Evolutionary conservation across 768 basidiomycete species (phyloP).

Genomic region (Lactifluus subvellereus): DNA sequence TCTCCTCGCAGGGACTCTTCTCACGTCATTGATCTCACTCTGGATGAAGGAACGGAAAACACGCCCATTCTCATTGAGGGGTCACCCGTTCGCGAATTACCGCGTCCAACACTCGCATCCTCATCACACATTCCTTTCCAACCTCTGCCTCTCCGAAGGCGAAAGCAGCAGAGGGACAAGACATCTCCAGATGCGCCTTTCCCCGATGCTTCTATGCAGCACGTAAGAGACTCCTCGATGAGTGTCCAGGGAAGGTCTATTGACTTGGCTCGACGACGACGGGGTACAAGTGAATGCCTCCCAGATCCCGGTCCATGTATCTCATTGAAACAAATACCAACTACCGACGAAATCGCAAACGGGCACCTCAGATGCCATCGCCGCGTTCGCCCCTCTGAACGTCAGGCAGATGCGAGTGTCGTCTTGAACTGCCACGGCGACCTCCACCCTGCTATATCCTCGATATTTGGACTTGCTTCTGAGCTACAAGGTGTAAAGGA

Average conservation of each 20-base stretch:
- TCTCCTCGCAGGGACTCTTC: constrained; percentile 2
- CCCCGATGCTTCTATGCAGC: constrained; percentile 16
- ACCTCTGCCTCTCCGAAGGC: neutral
- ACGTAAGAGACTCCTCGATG: constrained; percentile 14
- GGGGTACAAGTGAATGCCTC: neutral
- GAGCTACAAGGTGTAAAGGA: constrained; percentile 5
- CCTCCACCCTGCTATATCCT: constrained; percentile 15
- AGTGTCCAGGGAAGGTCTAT: neutral
- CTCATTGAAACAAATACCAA: neutral
- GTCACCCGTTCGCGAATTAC: constrained; percentile 11
- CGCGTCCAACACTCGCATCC: neutral
- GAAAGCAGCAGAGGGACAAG: neutral
- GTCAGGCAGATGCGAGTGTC: neutral
- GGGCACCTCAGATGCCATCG: neutral
- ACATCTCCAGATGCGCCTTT: constrained; percentile 7
- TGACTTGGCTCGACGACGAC: neutral
- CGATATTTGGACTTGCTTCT: constrained; percentile 12
- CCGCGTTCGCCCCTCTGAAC: neutral
- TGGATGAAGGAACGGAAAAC: constrained; percentile 12
- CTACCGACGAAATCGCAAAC: neutral
- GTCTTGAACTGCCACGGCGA: constrained; percentile 3
- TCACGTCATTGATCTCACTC: constrained; percentile 19
- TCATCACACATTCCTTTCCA: neutral
- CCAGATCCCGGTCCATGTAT: neutral
- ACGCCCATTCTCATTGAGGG: constrained; percentile 17